Conservation (phyloP, 1,139 yeast genomes). For the Saccharomyces pastorianus region DNA sequence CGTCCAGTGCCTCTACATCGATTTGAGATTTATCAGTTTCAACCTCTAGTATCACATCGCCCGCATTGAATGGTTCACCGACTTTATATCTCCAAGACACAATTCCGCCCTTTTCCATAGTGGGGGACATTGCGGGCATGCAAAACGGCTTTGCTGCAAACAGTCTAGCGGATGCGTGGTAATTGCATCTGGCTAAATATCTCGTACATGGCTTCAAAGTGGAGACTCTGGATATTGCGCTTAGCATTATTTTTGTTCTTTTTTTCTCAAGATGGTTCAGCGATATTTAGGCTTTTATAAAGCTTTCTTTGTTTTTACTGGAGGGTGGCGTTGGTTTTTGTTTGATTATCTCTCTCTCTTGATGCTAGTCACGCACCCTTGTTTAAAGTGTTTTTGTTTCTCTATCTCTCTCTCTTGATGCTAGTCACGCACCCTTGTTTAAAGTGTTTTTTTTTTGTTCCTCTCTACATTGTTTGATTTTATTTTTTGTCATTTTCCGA, state of each 20-base stretch:
- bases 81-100: conserved; percentile 86
- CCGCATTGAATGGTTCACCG: conserved; percentile 71
- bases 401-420: not conserved
- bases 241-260: not conserved
- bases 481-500: not conserved
- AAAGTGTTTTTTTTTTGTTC: not conserved
- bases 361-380: not conserved
- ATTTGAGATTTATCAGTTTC: conserved; percentile 93
- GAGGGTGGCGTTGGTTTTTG: not conserved
- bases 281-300: not conserved
- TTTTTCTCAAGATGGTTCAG: not conserved
- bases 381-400: not conserved
- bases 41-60: conserved; percentile 80
- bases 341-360: not conserved
- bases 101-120: conserved; percentile 94
- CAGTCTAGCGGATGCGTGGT: conserved; percentile 18
- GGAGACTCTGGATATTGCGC: not conserved
- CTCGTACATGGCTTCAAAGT: conserved; percentile 8
- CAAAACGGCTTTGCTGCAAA: conserved; percentile 51
- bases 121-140: conserved; percentile 99
- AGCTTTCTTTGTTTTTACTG: not conserved
- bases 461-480: not conserved
- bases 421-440: not conserved
- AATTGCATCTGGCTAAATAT: conserved; percentile 6
- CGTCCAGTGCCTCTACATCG: conserved; percentile 89